Evolutionary conservation across 2,329 filamentous ascomycete species (phyloP).

Genomic region (Venturia carpophila): DNA sequence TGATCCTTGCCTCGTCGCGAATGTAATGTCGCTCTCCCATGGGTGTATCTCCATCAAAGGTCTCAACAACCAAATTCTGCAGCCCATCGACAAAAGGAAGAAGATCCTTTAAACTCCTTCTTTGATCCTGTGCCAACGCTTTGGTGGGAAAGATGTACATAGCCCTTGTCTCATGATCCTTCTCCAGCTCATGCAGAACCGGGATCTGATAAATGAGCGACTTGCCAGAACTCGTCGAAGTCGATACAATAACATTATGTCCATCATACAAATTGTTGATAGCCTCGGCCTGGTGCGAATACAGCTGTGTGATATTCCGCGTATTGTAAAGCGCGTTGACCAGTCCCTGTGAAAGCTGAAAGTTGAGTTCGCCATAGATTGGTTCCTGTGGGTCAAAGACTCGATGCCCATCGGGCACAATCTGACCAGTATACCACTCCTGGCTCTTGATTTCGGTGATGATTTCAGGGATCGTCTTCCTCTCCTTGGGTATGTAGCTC

Average conservation of each 20-base stretch:
- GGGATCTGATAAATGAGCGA: constrained; percentile 97
- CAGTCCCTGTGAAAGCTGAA: constrained; percentile 77
- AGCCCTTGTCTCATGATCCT: constrained; percentile 66
- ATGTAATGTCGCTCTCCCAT: constrained; percentile 72
- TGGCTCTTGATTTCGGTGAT: constrained; percentile 72
- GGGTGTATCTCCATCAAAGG: constrained; percentile 90
- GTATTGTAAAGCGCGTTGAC: constrained; percentile 97
- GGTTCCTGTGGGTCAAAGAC: constrained; percentile 81
- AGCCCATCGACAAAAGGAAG: constrained; percentile 71
- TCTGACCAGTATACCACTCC: constrained; percentile 85
- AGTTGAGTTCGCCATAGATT: constrained; percentile 74
- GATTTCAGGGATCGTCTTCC: constrained; percentile 76
- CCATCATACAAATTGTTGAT: constrained; percentile 81
- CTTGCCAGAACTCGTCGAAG: constrained; percentile 93
- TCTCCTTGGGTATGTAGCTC: constrained; percentile 59
- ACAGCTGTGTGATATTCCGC: constrained; percentile 75
- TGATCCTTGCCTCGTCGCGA: constrained; percentile 79
- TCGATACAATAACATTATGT: constrained; percentile 82
- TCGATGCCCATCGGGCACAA: constrained; percentile 86
- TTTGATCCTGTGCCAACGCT: constrained; percentile 89
- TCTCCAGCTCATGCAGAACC: constrained; percentile 77
- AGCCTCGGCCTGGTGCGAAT: constrained; percentile 86
- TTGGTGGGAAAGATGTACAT: constrained; percentile 99
- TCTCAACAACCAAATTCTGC: constrained; percentile 72
- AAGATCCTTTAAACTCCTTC: constrained; percentile 77